Base-by-base conservation (phyloP, 805 yeast genomes). In the Metschnikowia similis region DNA sequence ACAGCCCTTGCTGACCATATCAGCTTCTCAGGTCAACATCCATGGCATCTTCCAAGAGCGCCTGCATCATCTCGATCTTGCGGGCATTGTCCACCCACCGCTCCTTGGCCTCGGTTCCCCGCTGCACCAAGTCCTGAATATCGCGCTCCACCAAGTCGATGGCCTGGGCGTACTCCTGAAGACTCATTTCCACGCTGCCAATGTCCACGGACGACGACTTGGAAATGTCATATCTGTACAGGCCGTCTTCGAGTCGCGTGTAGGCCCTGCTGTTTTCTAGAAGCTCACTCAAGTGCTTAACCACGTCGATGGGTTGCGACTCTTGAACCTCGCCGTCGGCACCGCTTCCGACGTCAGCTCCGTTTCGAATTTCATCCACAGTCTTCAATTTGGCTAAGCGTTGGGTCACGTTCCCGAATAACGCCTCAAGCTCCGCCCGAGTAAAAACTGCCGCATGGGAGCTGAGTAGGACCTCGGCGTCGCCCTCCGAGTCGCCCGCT, bases 21-120 rank as follows among this genome's bases (percentile, higher is more conserved):
- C 21, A 21, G 4, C 21, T 21, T 5, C 21, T 21, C 21, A 34
- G 35, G 16, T 17, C 57, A 31, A 47, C 47, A 0, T 50, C 54
- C 56, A 48, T 51, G 29, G 41, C 50, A 6, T 49, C 58, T 13
- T 47, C 54, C 30, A 67, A 53, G 8, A 61, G 60, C 6, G 59
- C 57, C 46, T 56, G 63, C 10, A 72, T 56, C 38, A 48, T 52
- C 48, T 66, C 72, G 45, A 73, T 48, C 49, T 61, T 66, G 16
- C 51, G 52, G 2, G 75, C 74, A 52, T 70, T 70, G 9, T 36
- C 50, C 36, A 61, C 56, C 77, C 77, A 73, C 31, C 65, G 53
- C 44, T 63, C 65, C 53, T 67, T 69, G 13, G 70, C 63, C 31
- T 53, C 62, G 0, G 67, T 58, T 1, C 74, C 71, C 40, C 64